Conservation (phyloP, 169 alveolate species). For the Sarcocystis neurona region DNA sequence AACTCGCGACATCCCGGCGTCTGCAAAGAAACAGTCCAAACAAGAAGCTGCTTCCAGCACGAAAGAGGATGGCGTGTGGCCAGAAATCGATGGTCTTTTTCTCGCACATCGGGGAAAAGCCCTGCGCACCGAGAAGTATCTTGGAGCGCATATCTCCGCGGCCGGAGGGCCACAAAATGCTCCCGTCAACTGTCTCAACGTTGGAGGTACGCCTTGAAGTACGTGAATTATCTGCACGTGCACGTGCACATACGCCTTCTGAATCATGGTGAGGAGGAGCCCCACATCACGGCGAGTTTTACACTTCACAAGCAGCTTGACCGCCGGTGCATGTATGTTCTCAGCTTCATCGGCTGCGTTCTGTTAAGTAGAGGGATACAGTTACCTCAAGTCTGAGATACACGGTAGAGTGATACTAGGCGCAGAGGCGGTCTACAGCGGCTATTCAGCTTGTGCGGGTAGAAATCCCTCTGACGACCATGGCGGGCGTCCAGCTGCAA, state of each 20-base stretch:
- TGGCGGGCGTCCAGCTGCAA: too few species aligned
- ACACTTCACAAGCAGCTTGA: neutral
- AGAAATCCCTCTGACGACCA: too few species aligned
- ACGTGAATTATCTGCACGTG: neutral
- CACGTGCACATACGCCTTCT: neutral
- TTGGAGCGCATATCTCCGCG: constrained; percentile 90
- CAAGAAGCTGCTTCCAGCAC: neutral
- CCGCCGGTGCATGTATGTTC: neutral
- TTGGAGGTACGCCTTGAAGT: constrained; percentile 69
- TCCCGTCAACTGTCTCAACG: constrained; percentile 78
- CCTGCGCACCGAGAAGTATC: constrained; percentile 70
- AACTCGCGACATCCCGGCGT: too few species aligned
- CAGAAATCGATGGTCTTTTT: neutral
- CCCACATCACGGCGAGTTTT: neutral
- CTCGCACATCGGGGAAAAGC: constrained; percentile 46
- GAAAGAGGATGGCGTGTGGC: neutral
- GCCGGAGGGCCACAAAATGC: constrained; percentile 88
- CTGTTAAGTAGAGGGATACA: too few species aligned
- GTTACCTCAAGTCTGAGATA: too few species aligned
- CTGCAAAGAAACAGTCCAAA: neutral
- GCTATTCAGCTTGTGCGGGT: too few species aligned
- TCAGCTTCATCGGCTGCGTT: neutral
- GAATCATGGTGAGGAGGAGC: constrained; percentile 1
- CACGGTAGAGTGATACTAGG: too few species aligned
- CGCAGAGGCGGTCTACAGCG: too few species aligned